phyloP scores from a whole-genome alignment of 169 alveolate genomes.

The Cryptosporidium xiaoi region DNA sequence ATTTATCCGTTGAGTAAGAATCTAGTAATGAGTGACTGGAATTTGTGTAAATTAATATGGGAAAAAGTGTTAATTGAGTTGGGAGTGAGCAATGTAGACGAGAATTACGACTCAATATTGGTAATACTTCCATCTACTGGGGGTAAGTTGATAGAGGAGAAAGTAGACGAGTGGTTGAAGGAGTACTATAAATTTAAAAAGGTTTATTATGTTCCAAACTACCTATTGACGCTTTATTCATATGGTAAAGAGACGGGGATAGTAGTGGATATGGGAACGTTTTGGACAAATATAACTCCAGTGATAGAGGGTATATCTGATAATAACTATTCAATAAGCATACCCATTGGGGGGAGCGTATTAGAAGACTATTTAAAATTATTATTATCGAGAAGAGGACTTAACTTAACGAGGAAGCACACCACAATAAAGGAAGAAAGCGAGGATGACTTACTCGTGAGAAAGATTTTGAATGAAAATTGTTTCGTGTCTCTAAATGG shows the following conservation, averaged over 20 bases:
- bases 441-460: conserved; percentile 30
- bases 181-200: conserved; percentile 11
- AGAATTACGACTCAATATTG: background rate
- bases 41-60: conserved; percentile 51
- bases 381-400: conserved; percentile 47
- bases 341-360: conserved; percentile 59
- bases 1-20: conserved; percentile 34
- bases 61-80: conserved; percentile 26
- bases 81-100: background rate
- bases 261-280: conserved; percentile 66
- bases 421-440: conserved; percentile 24
- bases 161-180: conserved; percentile 20
- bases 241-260: conserved; percentile 61
- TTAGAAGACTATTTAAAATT: conserved; percentile 51
- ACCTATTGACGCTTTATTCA: conserved; percentile 56
- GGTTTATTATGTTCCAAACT: conserved; percentile 19
- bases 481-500: conserved; percentile 61
- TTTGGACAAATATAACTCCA: conserved; percentile 69
- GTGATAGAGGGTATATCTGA: conserved; percentile 65
- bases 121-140: conserved; percentile 45
- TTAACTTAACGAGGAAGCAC: conserved; percentile 14
- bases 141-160: conserved; percentile 38
- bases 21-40: conserved; percentile 48
- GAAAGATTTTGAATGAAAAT: conserved; percentile 41
- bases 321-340: conserved; percentile 19